phyloP scores from a whole-genome alignment of 2,329 filamentous ascomycete genomes.

The Sporothrix protearum region DNA sequence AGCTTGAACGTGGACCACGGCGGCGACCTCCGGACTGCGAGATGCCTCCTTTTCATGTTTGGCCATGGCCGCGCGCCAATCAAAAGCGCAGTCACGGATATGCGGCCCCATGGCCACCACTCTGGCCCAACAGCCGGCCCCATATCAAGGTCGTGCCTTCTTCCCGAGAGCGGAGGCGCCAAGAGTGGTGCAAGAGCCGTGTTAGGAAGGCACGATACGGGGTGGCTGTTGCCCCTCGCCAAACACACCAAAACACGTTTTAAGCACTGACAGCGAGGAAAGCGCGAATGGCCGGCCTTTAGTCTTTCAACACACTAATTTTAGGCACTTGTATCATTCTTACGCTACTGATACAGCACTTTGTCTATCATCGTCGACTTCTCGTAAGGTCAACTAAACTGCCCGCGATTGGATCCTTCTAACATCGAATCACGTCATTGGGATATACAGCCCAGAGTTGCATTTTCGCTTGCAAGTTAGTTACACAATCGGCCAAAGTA shows the following conservation, averaged over 20 bases:
- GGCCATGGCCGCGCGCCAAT: not conserved
- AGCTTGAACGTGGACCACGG: not conserved
- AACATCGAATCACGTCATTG: not conserved
- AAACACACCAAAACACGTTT: not conserved
- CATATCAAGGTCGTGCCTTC: not conserved
- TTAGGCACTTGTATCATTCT: too few relatives aligned
- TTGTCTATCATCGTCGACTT: not conserved
- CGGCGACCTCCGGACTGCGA: conserved; percentile 9
- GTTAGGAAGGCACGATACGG: conserved; percentile 13
- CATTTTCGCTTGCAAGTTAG: not conserved
- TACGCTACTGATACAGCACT: not conserved
- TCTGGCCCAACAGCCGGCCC: conserved; percentile 2
- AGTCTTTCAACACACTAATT: too few relatives aligned
- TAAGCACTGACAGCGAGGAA: not conserved
- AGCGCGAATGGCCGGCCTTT: not conserved
- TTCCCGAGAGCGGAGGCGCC: conserved; percentile 20
- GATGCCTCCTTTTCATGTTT: not conserved
- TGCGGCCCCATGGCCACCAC: not conserved
- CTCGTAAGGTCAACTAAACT: not conserved
- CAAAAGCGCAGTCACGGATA: not conserved
- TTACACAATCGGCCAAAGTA: too few relatives aligned
- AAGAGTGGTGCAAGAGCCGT: conserved; percentile 6
- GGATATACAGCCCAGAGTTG: not conserved
- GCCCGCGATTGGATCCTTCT: not conserved
- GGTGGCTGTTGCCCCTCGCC: not conserved